These are phyloP conservation scores for Penicillium digitatum DNA, from an alignment of 2,329 filamentous ascomycete genomes.

Conservation along the genomic window DNA sequence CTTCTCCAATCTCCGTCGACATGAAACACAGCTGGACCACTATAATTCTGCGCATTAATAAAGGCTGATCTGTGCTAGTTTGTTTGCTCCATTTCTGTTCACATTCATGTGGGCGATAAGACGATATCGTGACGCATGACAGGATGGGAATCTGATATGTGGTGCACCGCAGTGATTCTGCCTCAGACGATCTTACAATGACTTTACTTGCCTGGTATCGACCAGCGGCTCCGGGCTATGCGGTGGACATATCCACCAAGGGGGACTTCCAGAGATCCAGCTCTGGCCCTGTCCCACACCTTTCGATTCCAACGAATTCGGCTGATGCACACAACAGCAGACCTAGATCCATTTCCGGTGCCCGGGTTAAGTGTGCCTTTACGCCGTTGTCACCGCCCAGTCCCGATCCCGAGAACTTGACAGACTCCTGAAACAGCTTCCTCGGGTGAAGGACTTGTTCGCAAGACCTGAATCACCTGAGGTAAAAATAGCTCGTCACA, in stretches of 20 bases:
- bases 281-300: not conserved
- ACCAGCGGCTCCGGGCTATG: constrained; percentile 1
- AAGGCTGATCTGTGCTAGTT: constrained; percentile 8
- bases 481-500: constrained; percentile 27
- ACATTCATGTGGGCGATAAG: not conserved
- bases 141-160: not conserved
- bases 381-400: not conserved
- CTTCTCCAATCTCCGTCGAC: not conserved
- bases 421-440: constrained; percentile 28
- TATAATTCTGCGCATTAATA: constrained; percentile 9
- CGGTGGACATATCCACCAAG: not conserved
- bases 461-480: constrained; percentile 28
- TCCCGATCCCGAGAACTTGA: constrained; percentile 20
- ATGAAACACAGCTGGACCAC: constrained; percentile 15
- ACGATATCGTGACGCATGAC: constrained; percentile 1
- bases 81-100: not conserved
- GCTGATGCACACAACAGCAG: not conserved
- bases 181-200: not conserved
- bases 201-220: not conserved
- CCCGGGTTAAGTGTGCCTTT: not conserved
- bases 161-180: not conserved
- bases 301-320: not conserved
- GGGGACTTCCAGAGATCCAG: not conserved
- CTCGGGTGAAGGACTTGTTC: constrained; percentile 27
- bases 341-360: not conserved